Evolutionary conservation across 2,329 filamentous ascomycete genomes (phyloP).

Genomic region (Botrytis elliptica): DNA sequence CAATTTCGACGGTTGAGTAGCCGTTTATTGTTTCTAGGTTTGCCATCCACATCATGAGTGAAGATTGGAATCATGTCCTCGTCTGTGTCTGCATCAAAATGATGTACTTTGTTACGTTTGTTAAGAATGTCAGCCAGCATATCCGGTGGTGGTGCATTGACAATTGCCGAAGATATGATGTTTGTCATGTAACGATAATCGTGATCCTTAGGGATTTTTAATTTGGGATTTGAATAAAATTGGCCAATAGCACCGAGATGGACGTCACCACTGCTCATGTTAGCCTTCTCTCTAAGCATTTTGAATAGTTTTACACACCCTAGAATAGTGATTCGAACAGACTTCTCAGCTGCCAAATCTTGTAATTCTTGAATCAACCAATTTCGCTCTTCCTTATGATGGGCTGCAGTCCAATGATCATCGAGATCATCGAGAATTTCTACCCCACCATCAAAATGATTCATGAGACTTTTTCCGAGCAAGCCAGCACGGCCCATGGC

Average conservation of each 20-base stretch:
- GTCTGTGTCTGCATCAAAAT: constrained; percentile 74
- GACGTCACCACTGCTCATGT: constrained; percentile 73
- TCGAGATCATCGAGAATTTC: constrained; percentile 91
- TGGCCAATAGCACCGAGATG: constrained; percentile 90
- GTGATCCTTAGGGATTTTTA: constrained; percentile 76
- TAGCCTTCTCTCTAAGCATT: constrained; percentile 22
- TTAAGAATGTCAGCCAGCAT: constrained; percentile 89
- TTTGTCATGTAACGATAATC: constrained; percentile 98
- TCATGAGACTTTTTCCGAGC: constrained; percentile 73
- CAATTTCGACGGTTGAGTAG: constrained; percentile 90
- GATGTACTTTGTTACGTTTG: constrained; percentile 80
- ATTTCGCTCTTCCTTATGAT: constrained; percentile 86
- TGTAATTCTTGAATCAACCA: constrained; percentile 89
- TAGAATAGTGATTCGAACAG: constrained; percentile 85
- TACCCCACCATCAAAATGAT: constrained; percentile 86
- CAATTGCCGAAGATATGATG: constrained; percentile 89
- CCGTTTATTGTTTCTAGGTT: constrained; percentile 84
- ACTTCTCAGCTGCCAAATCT: constrained; percentile 89
- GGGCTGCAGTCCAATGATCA: constrained; percentile 96
- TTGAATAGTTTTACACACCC: constrained; percentile 47
- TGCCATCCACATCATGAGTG: constrained; percentile 82
- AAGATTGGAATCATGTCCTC: constrained; percentile 97
- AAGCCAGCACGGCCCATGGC: constrained; percentile 79
- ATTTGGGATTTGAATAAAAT: constrained; percentile 89
- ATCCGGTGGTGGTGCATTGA: constrained; percentile 84